These are phyloP conservation scores for Marsdenia floribunda DNA, from an alignment of 257 asterid species.

Conservation along the genomic window DNA sequence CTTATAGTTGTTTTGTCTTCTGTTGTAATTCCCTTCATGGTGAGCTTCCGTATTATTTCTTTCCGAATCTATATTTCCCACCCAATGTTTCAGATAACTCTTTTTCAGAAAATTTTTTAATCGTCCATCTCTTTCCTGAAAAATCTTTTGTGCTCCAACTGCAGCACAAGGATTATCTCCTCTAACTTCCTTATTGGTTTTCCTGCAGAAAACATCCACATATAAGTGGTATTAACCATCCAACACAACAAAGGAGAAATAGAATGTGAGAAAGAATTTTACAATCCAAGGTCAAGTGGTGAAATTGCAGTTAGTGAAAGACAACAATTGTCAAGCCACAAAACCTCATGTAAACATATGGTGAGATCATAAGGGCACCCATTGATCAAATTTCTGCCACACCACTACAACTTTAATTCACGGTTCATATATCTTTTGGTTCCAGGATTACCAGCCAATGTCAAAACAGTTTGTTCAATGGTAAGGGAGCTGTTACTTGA, in stretches of 20 bases:
- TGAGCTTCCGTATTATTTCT: slow-evolving; percentile 37
- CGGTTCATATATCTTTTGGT: background rate
- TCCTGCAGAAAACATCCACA: slow-evolving; percentile 32
- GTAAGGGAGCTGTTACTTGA: too few species aligned
- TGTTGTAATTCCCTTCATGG: slow-evolving; percentile 28
- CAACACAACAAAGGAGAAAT: background rate
- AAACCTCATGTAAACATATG: background rate
- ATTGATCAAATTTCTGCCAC: background rate
- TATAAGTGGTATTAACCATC: background rate
- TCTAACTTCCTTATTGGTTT: slow-evolving; percentile 26
- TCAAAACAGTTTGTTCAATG: too few species aligned
- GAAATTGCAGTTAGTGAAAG: background rate
- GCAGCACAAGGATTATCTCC: slow-evolving; percentile 38
- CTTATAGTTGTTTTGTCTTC: slow-evolving; percentile 30
- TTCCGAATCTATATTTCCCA: slow-evolving; percentile 42
- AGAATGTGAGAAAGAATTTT: background rate
- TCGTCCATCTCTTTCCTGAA: slow-evolving; percentile 73
- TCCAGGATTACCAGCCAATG: background rate
- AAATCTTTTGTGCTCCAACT: slow-evolving; percentile 30
- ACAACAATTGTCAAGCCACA: background rate
- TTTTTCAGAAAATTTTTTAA: slow-evolving; percentile 59
- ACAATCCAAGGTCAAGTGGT: background rate
- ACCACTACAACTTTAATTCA: background rate
- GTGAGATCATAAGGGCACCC: background rate
- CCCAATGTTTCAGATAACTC: slow-evolving; percentile 64